Evolutionary conservation across 2,329 filamentous ascomycete genomes (phyloP), one percentile per base, ranked within the genome.

Genomic region (Capronia americana): DNA sequence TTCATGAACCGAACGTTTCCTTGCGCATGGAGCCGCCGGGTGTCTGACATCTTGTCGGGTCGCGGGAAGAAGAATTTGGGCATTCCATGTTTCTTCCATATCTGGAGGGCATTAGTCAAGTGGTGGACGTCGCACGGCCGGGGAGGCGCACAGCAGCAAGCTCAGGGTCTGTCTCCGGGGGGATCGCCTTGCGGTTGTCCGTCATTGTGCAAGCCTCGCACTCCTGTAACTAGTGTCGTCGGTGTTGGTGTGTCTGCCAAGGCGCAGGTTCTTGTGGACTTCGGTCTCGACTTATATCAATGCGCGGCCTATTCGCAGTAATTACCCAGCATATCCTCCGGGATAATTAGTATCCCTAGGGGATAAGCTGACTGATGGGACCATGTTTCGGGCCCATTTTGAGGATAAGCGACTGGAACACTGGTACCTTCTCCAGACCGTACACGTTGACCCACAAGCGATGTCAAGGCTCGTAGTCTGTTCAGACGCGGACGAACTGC

Each of bases 1-100:
- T 69, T 61, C 64, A 66, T 66, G 57, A 69, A 69, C 5, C 67
- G 67, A 1, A 46, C 44, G 10, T 44, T 62, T 5, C 64, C 64
- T 38, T 30, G 30, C 3, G 64, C 61, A 12, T 55, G 61, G 7
- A 66, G 26, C 1, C 28, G 56, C 17, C 67, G 60, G 44, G 50
- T 63, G n/a, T 51, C 44, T 17, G 56, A 51, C 50, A 69, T 66
- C 38, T 62, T 50, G 20, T 69, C 64, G 2, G 30, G n/a, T 23
- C 56, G 41, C 4, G 67, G 67, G 11, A 66, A 56, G 57, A 66
- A 67, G 51, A 61, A 57, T 56, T 66, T 66, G 2, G 64, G 67
- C 48, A 53, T 46, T 8, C 67, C 64, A 17, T 41, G 32, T 41
- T 64, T 64, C 57, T 58, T 62, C 61, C 63, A 69, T 60, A 67